Evolutionary conservation across 1,139 yeast genomes (phyloP).

Genomic region (Suhomyces atakaporum): DNA sequence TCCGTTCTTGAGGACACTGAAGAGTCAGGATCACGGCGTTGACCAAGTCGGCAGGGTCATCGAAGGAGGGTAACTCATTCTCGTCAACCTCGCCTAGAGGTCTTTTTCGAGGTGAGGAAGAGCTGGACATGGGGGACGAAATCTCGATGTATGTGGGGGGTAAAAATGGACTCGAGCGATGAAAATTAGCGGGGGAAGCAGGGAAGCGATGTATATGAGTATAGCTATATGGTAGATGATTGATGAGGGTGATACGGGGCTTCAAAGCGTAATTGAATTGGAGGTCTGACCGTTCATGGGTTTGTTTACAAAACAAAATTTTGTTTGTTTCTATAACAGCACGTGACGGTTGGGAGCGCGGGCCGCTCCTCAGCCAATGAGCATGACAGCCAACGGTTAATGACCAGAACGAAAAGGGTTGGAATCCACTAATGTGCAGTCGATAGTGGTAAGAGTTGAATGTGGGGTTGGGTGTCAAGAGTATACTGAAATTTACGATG

Average conservation of each 20-base stretch:
- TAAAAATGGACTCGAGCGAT: not conserved
- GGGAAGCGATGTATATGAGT: no score
- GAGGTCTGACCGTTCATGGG: conserved; percentile 7
- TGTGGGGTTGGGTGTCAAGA: no score
- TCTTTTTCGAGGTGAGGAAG: conserved; percentile 36
- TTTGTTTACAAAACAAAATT: conserved; percentile 18
- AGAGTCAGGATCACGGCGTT: conserved; percentile 55
- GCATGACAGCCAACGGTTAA: no score
- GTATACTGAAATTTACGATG: no score
- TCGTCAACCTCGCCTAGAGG: conserved; percentile 25
- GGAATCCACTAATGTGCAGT: no score
- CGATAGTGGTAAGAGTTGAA: no score
- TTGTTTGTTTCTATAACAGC: conserved; percentile 11
- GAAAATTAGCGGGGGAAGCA: no score
- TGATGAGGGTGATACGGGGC: not conserved
- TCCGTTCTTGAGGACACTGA: conserved; percentile 50
- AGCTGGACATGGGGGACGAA: conserved; percentile 11
- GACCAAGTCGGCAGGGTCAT: conserved; percentile 54
- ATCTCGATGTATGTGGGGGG: no score
- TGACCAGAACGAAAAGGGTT: no score
- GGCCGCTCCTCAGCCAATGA: not conserved
- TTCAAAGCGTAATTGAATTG: not conserved
- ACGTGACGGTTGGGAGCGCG: conserved; percentile 1
- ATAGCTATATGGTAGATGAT: not conserved
- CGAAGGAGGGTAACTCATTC: conserved; percentile 35